Percentiles rank a stretch among this genome's conserved stretches.
These are phyloP conservation scores for Neonectria magnoliae DNA, from an alignment of 2,329 filamentous ascomycete species.

Conservation along the genomic window DNA sequence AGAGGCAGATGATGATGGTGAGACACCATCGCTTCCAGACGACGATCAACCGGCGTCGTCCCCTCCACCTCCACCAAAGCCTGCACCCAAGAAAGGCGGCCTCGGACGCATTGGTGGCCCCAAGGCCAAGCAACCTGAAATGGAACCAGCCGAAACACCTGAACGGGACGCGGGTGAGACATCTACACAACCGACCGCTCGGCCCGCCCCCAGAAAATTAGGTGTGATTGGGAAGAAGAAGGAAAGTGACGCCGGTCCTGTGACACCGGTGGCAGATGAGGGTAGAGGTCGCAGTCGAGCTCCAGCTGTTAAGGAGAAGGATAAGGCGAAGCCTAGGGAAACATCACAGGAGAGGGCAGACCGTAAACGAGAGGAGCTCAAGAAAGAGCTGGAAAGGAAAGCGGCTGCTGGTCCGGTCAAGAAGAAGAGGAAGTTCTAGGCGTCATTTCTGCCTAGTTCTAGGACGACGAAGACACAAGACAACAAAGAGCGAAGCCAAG, in stretches of 20 bases:
- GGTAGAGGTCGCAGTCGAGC: conserved; percentile 36
- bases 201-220: conserved; percentile 40
- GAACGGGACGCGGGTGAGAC: conserved; percentile 22
- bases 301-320: conserved; percentile 26
- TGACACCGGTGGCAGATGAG: conserved; percentile 23
- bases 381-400: conserved; percentile 61
- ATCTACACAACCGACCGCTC: conserved; percentile 14
- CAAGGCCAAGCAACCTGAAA: conserved; percentile 33
- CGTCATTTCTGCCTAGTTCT: not conserved
- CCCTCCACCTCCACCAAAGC: conserved; percentile 36
- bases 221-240: conserved; percentile 50
- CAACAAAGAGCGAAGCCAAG: not conserved
- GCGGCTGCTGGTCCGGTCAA: conserved; percentile 60
- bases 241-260: conserved; percentile 13
- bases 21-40: conserved; percentile 37
- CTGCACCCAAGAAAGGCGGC: conserved; percentile 43
- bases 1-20: conserved; percentile 50
- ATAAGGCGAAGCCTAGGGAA: conserved; percentile 50
- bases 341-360: conserved; percentile 59
- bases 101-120: conserved; percentile 54
- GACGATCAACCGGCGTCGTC: conserved; percentile 26
- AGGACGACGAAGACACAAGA: not conserved
- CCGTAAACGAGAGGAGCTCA: conserved; percentile 61
- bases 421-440: conserved; percentile 66
- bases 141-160: conserved; percentile 8